Percentiles rank a stretch among this genome's conserved stretches.
Evolutionary conservation across 2,329 filamentous ascomycete genomes (phyloP).

Genomic region (Rhytidhysteron rufulum): DNA sequence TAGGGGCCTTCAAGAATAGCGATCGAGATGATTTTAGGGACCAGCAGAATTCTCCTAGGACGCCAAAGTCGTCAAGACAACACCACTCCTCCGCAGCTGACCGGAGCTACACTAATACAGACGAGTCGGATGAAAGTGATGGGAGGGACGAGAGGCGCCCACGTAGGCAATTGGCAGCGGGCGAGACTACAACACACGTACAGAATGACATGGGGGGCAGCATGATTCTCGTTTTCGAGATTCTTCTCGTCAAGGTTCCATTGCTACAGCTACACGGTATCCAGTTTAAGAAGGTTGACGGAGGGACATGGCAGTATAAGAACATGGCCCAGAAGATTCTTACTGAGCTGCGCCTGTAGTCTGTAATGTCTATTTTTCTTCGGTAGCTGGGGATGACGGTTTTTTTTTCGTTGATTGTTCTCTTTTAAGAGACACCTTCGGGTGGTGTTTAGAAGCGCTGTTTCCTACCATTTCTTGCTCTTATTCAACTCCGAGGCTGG

Average conservation of each 20-base stretch:
- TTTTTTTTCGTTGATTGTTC: too few relatives aligned
- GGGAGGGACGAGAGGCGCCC: slow-evolving; percentile 46
- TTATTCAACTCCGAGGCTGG: too few relatives aligned
- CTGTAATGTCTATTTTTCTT: background rate
- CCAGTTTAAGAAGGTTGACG: slow-evolving; percentile 94
- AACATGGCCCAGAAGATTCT: slow-evolving; percentile 96
- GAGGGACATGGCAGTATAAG: slow-evolving; percentile 98
- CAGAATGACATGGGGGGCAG: slow-evolving; percentile 83
- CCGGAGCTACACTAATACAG: slow-evolving; percentile 80
- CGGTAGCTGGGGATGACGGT: too few relatives aligned
- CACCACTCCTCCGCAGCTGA: slow-evolving; percentile 52
- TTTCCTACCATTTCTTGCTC: too few relatives aligned
- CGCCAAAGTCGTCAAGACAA: slow-evolving; percentile 44
- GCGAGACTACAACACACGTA: slow-evolving; percentile 88
- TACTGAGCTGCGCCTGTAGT: slow-evolving; percentile 73
- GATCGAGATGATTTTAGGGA: slow-evolving; percentile 70
- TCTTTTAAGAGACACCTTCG: too few relatives aligned
- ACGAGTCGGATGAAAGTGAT: slow-evolving; percentile 75
- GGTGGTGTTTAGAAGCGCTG: too few relatives aligned
- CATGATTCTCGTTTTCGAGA: slow-evolving; percentile 86
- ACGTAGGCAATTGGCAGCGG: slow-evolving; percentile 51
- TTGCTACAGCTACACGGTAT: slow-evolving; percentile 89
- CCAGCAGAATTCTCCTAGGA: slow-evolving; percentile 50
- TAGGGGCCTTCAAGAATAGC: slow-evolving; percentile 64
- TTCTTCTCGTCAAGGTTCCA: slow-evolving; percentile 96